Conservation (phyloP, 306 rosid species). For the Betula pendula region DNA sequence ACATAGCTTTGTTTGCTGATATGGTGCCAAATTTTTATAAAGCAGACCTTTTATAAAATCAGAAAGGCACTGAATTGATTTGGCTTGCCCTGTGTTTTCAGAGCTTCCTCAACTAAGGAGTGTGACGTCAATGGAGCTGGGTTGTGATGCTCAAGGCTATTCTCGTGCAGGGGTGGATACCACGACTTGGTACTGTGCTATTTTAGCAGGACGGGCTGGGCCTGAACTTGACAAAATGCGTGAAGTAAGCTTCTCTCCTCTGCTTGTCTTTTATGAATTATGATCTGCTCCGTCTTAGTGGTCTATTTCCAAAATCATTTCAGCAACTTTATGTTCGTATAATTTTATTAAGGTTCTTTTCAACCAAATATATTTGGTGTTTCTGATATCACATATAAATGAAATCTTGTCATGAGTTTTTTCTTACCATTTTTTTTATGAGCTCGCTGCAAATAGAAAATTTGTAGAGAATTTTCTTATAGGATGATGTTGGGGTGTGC, state of each 20-base stretch:
- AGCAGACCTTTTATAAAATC: slow-evolving; percentile 1
- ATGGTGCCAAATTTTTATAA: not conserved
- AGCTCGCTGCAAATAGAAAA: not conserved
- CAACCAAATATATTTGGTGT: not conserved
- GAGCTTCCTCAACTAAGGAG: slow-evolving; percentile 83
- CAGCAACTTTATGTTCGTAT: not conserved
- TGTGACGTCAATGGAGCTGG: slow-evolving; percentile 77
- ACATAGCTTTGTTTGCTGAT: slow-evolving; percentile 11
- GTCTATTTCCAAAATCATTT: not conserved
- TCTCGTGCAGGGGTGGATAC: slow-evolving; percentile 88
- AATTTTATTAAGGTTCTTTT: not conserved
- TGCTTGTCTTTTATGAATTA: slow-evolving; percentile 17
- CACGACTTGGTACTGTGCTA: slow-evolving; percentile 84
- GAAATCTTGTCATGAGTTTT: not conserved
- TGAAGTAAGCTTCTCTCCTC: slow-evolving; percentile 59
- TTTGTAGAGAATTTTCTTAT: not conserved
- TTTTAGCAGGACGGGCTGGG: slow-evolving; percentile 78
- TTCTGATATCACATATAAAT: not conserved
- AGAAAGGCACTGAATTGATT: not conserved
- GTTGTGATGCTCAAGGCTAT: slow-evolving; percentile 87
- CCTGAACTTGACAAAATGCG: slow-evolving; percentile 79
- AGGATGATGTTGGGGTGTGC: not conserved
- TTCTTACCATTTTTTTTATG: not conserved
- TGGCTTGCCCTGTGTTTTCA: slow-evolving; percentile 29
- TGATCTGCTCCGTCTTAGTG: not conserved